Base-by-base conservation (phyloP, 768 basidiomycete genomes). In the Mycena albidolilacea region DNA sequence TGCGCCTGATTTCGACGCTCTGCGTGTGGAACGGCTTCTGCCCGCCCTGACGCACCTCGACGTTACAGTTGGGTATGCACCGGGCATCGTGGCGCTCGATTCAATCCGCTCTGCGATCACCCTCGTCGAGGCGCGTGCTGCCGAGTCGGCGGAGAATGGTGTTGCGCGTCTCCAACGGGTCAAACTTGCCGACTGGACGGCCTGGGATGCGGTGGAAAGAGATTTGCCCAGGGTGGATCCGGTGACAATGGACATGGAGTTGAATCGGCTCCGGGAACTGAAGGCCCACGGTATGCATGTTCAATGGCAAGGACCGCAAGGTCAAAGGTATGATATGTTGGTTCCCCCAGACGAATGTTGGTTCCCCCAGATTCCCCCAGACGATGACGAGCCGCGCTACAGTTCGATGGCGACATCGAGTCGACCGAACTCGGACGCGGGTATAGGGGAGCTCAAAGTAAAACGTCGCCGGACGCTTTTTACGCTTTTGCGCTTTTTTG, bases 41-140 rank as follows among this genome's bases (percentile, higher is more conserved):
- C 63, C 63, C 17, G 50, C n/a, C 19, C 23, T 64, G 48, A 64
- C 46, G 6, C 15, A 14, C 37, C 63, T 64, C 10, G 50, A 50
- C 4, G 37, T 64, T 7, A 37, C 23, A 23, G 63, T 64, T 5
- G 63, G 63, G 37, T 12, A 17, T 38, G 48, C 48, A 4, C 23
- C 30, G 9, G 63, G 48, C 5, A 48, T 64, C 11, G 37, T 8
- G 17, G 6, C 63, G 50, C 38, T 64, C 19, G 48, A 52, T 6
- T 50, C 63, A 35, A 37, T 64, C 10, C 48, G 63, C 50, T 50
- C 63, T n/a, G 63, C 48, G 2, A 48, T 64, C 12, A 15, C 21
- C 9, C 48, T 64, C 19, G 7, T 64, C 3, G 63, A 64, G 11
- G 35, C 37, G 6, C 63, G 63, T 37, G 38, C 37, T 15, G 21